Evolutionary conservation across 441 rosid species (phyloP), one percentile per base, ranked within the genome.

Genomic region (Erodium texanum): DNA sequence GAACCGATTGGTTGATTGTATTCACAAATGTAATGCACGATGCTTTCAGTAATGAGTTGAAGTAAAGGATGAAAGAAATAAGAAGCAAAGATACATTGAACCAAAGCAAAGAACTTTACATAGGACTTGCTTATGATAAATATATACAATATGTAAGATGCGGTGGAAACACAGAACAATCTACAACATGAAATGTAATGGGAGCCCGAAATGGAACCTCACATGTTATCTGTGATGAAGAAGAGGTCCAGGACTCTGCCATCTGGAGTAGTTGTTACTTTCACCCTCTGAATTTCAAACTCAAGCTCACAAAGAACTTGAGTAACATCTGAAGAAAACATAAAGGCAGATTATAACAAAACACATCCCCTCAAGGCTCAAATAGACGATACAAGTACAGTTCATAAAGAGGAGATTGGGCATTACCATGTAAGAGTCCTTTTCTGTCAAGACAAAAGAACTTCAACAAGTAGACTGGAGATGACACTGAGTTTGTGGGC

Each of bases 231-330:
- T 4, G 88, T 88, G 32, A 92, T 72, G 67, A 92, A 90, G 86
- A 92, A 90, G 76, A 90, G 93, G 68, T 92, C 96, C 29, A 90
- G 74, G 74, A 88, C 93, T 74, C 87, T 87, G 38, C 78, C 90
- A 75, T 90, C 97, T 0, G 96, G 97, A 0, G 92, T 88, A 0
- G 92, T 92, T 1, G 76, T 90, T 18, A 90, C 98, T 79, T 92
- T 92, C 36, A 90, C 97, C 69, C 83, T 83, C 71, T 85, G 93
- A 74, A 90, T 88, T n/a, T 92, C 81, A 62, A 92, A 82, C 85
- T 92, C 89, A 12, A 92, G 92, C 82, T 92, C 90, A 68, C 82
- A 80, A 7, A 88, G 85, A 74, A 87, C 84, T 72, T 72, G 85
- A 64, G 95, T 88, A 63, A 85, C 96, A 82, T 89, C 98, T 92